Percentiles rank a stretch among this genome's conserved stretches.
phyloP scores from a whole-genome alignment of 2,329 filamentous ascomycete genomes.

The Colletotrichum cuscutae region DNA sequence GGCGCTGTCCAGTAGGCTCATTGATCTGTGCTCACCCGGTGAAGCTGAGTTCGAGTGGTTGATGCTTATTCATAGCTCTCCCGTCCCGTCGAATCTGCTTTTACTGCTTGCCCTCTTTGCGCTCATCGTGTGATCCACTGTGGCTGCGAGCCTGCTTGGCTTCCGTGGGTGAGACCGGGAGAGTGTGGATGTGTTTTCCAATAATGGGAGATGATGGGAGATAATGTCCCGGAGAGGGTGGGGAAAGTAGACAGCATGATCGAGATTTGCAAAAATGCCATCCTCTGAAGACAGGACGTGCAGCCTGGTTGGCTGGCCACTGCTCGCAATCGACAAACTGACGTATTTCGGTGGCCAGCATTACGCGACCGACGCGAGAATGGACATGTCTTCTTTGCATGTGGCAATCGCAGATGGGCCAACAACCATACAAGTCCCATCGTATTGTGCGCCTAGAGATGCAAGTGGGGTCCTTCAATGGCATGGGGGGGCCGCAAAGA shows the following conservation, averaged over 20 bases:
- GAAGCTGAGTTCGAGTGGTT: neutral
- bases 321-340: conserved; percentile 27
- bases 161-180: neutral
- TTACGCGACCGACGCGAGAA: conserved; percentile 21
- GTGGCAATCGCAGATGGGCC: conserved; percentile 22
- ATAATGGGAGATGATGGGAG: neutral
- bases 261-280: conserved; percentile 34
- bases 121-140: conserved; percentile 12
- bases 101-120: conserved; percentile 4
- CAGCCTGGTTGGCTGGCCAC: conserved; percentile 26
- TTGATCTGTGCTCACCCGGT: conserved; percentile 7
- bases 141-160: conserved; percentile 20
- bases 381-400: conserved; percentile 10
- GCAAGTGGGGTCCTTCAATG: neutral
- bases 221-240: neutral
- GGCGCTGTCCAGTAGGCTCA: neutral
- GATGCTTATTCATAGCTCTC: neutral
- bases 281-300: conserved; percentile 6
- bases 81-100: neutral
- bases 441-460: neutral
- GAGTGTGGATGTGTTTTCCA: conserved; percentile 26
- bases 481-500: neutral
- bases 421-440: neutral
- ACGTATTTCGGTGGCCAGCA: conserved; percentile 23
- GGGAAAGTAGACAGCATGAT: conserved; percentile 16